Base-by-base conservation (phyloP, 352 stramenopile genomes). In the Vaucheria bursata region DNA sequence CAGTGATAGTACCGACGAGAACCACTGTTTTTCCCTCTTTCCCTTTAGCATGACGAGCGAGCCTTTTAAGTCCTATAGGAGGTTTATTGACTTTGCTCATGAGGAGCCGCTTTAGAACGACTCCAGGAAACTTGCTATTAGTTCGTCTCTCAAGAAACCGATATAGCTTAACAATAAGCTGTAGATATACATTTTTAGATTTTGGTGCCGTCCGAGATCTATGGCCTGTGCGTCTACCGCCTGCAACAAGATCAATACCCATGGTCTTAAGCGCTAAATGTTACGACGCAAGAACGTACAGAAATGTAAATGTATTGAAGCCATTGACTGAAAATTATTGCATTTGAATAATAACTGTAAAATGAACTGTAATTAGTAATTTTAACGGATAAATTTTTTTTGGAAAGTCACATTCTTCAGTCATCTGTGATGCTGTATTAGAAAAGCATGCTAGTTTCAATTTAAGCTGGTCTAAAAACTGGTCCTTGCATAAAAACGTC, bases 171-270 rank as follows among this genome's bases (percentile, higher is more conserved):
- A 98, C 96, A 67, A 99, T 92, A 31, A 99, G 91, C 85, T 97
- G 95, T 81, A 97, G 91, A 91, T 99, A 99, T 81, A 97, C 92
- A 91, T 99, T 99, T 75, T 98, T 90, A 73, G 93, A 98, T 91
- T 98, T 98, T 78, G 96, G 93, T 80, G 93, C 95, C 82, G 89
- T 97, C 79, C 95, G 83, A 34, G 82, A 88, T 88, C 98, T 99
- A 90, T 98, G 97, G 74, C 95, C 95, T 68, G 95, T 90, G 86
- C 96, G 91, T 88, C 97, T 96, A 87, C 96, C 96, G 89, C 96
- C 96, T 84, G 95, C 95, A 88, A 98, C 95, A 85, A 99, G 89
- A 96, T 99, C 96, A 87, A 99, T 99, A 95, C 96, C 96, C 96
- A 94, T 94, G 1, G 12, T 25, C 45, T 59, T 18, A 59, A 25